Conservation (phyloP, 306 rosid species). For the Senna siamea region DNA sequence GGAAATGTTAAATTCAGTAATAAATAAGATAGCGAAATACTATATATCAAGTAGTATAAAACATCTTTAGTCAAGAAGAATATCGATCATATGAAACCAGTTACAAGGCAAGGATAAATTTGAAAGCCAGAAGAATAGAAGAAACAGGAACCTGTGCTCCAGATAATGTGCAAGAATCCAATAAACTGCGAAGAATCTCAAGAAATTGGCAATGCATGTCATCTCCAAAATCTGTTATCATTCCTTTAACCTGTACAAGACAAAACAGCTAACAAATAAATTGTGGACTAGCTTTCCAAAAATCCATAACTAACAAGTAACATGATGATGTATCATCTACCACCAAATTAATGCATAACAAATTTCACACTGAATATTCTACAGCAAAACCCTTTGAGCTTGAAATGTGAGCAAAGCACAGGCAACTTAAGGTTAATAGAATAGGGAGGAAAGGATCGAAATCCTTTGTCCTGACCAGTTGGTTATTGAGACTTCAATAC, state of each 20-base stretch:
- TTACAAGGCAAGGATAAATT: conserved; percentile 11
- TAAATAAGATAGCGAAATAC: neutral
- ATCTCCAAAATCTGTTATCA: conserved; percentile 92
- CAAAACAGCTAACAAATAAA: neutral
- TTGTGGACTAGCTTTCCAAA: neutral
- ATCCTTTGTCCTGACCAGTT: neutral
- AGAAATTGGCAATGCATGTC: conserved; percentile 96
- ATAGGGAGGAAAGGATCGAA: neutral
- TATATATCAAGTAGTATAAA: neutral
- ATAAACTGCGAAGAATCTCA: conserved; percentile 89
- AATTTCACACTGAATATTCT: too few species aligned
- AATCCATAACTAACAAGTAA: neutral
- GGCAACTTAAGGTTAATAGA: neutral
- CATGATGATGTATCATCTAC: neutral
- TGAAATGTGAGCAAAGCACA: conserved; percentile 4
- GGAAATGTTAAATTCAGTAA: neutral
- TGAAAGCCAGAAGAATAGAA: conserved; percentile 12
- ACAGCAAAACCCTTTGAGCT: neutral
- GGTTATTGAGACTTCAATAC: neutral
- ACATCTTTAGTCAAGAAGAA: neutral
- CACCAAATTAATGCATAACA: neutral
- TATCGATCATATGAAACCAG: neutral
- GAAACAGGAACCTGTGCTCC: conserved; percentile 76
- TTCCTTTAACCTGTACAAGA: conserved; percentile 72
- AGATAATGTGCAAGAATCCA: conserved; percentile 83